These are phyloP conservation scores for Dentipellis sp. DNA, from an alignment of 768 basidiomycete genomes.

Conservation along the genomic window DNA sequence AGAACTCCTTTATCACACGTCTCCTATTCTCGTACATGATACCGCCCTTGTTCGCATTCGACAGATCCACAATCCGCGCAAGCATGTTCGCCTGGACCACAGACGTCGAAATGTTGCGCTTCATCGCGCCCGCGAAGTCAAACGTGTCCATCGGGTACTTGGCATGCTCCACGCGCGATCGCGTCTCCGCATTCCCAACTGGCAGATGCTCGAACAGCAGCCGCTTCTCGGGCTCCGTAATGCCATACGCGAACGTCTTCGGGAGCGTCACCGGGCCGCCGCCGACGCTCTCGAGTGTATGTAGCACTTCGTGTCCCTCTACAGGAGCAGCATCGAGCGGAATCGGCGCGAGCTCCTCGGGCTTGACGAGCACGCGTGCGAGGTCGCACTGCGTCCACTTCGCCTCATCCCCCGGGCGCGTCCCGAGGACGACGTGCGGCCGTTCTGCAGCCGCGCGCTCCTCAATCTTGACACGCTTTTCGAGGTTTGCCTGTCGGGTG, in stretches of 20 bases:
- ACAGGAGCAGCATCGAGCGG: not conserved
- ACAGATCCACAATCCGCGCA: conserved; percentile 67
- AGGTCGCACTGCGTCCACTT: conserved; percentile 67
- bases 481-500: conserved; percentile 34
- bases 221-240: conserved; percentile 47
- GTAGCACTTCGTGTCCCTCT: not conserved
- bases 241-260: conserved; percentile 50
- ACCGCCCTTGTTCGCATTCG: conserved; percentile 83
- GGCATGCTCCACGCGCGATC: not conserved
- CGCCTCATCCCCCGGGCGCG: conserved; percentile 48
- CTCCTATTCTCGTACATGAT: conserved; percentile 81
- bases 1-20: conserved; percentile 74
- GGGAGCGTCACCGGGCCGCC: conserved; percentile 40
- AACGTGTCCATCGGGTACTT: conserved; percentile 7
- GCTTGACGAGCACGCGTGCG: conserved; percentile 37
- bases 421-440: conserved; percentile 71
- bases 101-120: not conserved
- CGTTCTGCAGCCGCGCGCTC: conserved; percentile 29
- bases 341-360: conserved; percentile 9
- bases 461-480: conserved; percentile 34
- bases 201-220: conserved; percentile 66
- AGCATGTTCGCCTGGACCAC: conserved; percentile 35
- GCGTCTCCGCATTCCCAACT: conserved; percentile 28
- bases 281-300: conserved; percentile 4
- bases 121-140: conserved; percentile 20